These are phyloP conservation scores for Corymbia citriodora DNA, from an alignment of 441 rosid species.

Conservation along the genomic window DNA sequence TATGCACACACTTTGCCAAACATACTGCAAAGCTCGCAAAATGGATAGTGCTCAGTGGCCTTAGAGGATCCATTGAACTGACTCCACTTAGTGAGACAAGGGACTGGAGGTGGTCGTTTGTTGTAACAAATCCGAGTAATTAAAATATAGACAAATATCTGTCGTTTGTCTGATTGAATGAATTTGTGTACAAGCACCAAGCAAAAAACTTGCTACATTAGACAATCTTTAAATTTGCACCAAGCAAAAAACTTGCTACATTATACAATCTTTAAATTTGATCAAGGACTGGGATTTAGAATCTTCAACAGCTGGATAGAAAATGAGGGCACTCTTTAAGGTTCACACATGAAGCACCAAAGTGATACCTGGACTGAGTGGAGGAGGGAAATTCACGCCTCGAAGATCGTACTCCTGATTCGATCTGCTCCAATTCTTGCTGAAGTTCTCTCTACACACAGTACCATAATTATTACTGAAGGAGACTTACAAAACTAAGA, in stretches of 20 bases:
- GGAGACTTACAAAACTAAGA: not conserved
- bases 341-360: not conserved
- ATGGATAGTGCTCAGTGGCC: not conserved
- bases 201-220: not conserved
- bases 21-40: not conserved
- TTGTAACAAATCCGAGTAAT: not conserved
- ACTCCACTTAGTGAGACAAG: not conserved
- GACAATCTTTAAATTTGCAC: too few species aligned
- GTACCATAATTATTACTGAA: not conserved
- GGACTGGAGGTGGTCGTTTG: not conserved
- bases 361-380: slow-evolving; percentile 44
- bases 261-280: not conserved
- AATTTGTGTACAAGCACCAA: not conserved
- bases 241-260: not conserved
- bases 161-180: not conserved
- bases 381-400: slow-evolving; percentile 61
- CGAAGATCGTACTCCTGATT: slow-evolving; percentile 64
- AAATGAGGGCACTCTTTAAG: not conserved
- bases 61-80: not conserved
- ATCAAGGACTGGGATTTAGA: not conserved
- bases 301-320: not conserved
- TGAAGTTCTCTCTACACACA: slow-evolving; percentile 76
- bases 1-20: not conserved
- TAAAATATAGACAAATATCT: not conserved
- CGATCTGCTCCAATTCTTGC: slow-evolving; percentile 83